phyloP scores from a whole-genome alignment of 2,329 filamentous ascomycete species.

The Fusarium veterinarium region DNA sequence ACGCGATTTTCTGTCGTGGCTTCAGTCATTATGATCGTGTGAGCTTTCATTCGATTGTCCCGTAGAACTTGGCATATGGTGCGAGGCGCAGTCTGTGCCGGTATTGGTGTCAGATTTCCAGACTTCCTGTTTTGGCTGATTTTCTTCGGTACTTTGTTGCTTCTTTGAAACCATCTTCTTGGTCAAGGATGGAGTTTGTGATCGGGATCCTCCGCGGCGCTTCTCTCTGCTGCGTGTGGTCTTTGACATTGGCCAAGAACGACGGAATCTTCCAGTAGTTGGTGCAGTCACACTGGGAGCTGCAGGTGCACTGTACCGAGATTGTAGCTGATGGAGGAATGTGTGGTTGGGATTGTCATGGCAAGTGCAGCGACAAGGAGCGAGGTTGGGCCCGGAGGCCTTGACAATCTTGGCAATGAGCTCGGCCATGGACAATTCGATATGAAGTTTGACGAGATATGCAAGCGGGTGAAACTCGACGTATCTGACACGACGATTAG shows the following conservation, averaged over 20 bases:
- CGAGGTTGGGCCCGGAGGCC: constrained; percentile 27
- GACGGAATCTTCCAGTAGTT: constrained; percentile 35
- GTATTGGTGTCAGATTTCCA: constrained; percentile 14
- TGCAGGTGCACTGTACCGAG: constrained; percentile 22
- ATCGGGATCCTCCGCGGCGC: constrained; percentile 1
- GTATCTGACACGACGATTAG: constrained; percentile 28
- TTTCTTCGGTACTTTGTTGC: not conserved
- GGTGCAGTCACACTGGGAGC: constrained; percentile 20
- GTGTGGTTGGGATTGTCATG: constrained; percentile 25
- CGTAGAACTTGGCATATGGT: constrained; percentile 22
- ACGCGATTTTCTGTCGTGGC: not conserved
- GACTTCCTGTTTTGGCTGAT: constrained; percentile 1
- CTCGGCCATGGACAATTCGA: constrained; percentile 44
- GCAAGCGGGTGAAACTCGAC: constrained; percentile 44
- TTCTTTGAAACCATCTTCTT: constrained; percentile 7
- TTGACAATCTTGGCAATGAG: constrained; percentile 45
- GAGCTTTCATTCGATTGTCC: constrained; percentile 20
- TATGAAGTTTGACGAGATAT: constrained; percentile 45
- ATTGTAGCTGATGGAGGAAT: constrained; percentile 12
- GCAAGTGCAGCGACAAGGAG: constrained; percentile 38
- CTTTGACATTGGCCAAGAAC: constrained; percentile 30
- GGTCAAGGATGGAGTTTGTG: not conserved
- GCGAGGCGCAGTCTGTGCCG: constrained; percentile 16
- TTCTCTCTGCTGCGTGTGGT: constrained; percentile 7
- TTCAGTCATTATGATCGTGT: constrained; percentile 30